phyloP scores from a whole-genome alignment of 2,329 filamentous ascomycete species.

The Madurella fahalii region DNA sequence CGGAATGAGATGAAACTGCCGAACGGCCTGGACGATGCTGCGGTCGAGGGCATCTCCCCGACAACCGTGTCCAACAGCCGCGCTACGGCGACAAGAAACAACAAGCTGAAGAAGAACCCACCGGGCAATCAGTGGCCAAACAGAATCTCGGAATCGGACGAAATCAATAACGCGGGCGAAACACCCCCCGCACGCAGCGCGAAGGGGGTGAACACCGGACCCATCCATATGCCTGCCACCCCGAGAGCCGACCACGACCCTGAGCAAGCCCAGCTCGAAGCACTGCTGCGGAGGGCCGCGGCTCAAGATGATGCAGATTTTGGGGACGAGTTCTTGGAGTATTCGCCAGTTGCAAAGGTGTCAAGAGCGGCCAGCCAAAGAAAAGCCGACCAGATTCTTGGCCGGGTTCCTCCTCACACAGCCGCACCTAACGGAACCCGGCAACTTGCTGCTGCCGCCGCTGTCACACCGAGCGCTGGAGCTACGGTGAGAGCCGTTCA shows the following conservation, averaged over 20 bases:
- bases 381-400: slow-evolving; percentile 25
- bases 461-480: slow-evolving; percentile 5
- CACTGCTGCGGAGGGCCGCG: neutral
- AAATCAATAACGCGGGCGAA: slow-evolving; percentile 16
- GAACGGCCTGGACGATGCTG: slow-evolving; percentile 23
- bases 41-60: slow-evolving; percentile 26
- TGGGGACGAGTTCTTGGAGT: slow-evolving; percentile 17
- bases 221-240: slow-evolving; percentile 3
- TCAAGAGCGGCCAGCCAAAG: slow-evolving; percentile 24
- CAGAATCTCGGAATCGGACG: slow-evolving; percentile 41
- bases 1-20: slow-evolving; percentile 40
- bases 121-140: slow-evolving; percentile 48
- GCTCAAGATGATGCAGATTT: slow-evolving; percentile 8
- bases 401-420: slow-evolving; percentile 17
- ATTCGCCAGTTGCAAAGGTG: slow-evolving; percentile 23
- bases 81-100: slow-evolving; percentile 47
- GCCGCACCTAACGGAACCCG: slow-evolving; percentile 2
- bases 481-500: slow-evolving; percentile 7
- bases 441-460: slow-evolving; percentile 15
- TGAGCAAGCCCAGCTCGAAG: neutral
- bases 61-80: slow-evolving; percentile 31
- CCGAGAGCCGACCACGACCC: slow-evolving; percentile 1
- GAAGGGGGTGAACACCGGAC: neutral
- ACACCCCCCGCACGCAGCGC: neutral
- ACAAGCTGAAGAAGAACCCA: slow-evolving; percentile 56